Conservation (phyloP, 2,329 filamentous ascomycete species). For the Pseudogymnoascus sp. region DNA sequence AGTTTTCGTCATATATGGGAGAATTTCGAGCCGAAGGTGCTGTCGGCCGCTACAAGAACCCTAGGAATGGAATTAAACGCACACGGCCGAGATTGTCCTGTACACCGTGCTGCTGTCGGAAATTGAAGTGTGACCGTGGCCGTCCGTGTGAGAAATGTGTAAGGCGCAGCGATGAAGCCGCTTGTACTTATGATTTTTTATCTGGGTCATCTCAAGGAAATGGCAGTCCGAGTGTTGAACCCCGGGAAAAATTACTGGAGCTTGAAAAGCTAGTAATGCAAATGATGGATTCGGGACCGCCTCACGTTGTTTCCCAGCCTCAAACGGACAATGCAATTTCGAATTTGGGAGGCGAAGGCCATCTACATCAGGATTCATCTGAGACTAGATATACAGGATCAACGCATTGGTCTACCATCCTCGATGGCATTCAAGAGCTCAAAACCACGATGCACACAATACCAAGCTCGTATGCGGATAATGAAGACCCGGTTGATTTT, state of each 20-base stretch:
- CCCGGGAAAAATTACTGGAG: conserved; percentile 14
- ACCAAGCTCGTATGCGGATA: background rate
- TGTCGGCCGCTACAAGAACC: background rate
- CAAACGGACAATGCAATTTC: background rate
- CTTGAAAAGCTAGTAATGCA: conserved; percentile 17
- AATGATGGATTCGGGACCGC: conserved; percentile 13
- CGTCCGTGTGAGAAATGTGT: conserved; percentile 19
- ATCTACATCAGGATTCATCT: background rate
- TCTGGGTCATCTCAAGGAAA: background rate
- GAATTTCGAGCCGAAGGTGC: conserved; percentile 13
- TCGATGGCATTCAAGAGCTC: conserved; percentile 22
- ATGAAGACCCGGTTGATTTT: background rate
- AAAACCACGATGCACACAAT: background rate
- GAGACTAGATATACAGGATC: conserved; percentile 14
- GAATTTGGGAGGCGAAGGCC: background rate
- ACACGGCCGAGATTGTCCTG: conserved; percentile 14
- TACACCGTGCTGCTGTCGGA: conserved; percentile 16
- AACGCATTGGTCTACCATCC: conserved; percentile 22
- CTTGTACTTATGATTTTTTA: conserved; percentile 15
- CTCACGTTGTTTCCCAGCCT: background rate
- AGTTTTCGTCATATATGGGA: conserved; percentile 12
- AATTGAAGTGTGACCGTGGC: conserved; percentile 20
- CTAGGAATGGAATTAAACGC: conserved; percentile 13
- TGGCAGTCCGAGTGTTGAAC: conserved; percentile 9
- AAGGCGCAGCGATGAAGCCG: conserved; percentile 15